These are phyloP conservation scores for Trypanosoma theileri DNA, from an alignment of 208 protist genomes.

Conservation along the genomic window DNA sequence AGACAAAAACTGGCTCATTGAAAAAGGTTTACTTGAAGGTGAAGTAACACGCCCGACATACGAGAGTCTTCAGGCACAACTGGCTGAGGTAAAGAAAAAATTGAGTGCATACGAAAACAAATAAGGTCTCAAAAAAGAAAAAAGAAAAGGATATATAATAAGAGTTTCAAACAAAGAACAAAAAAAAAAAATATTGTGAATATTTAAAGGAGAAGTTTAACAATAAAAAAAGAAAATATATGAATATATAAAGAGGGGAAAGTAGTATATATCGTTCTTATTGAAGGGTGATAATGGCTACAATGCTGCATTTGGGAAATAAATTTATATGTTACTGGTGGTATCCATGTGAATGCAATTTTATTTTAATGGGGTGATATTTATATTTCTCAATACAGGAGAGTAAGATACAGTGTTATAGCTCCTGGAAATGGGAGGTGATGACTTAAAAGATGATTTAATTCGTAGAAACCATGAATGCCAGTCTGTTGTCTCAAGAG, in stretches of 20 bases:
- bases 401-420: too few relatives aligned
- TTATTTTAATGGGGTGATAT: too few relatives aligned
- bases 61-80: conserved; percentile 56
- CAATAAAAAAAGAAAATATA: background rate
- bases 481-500: too few relatives aligned
- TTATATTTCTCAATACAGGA: too few relatives aligned
- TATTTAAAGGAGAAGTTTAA: background rate
- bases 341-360: too few relatives aligned
- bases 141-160: conserved; percentile 1
- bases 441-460: too few relatives aligned
- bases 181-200: background rate
- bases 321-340: too few relatives aligned
- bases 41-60: conserved; percentile 76
- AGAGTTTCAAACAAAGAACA: too few relatives aligned
- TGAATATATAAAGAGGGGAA: background rate
- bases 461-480: too few relatives aligned
- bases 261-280: background rate
- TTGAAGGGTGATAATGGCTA: background rate
- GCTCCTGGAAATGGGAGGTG: too few relatives aligned
- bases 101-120: conserved; percentile 59
- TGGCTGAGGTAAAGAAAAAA: conserved; percentile 59
- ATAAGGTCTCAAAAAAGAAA: background rate
- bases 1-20: conserved; percentile 95
- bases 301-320: too few relatives aligned
- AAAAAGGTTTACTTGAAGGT: conserved; percentile 89